Percentiles rank a stretch among this genome's conserved stretches.
Conservation (phyloP, 352 stramenopile species). For the Plasmopara halstedii region DNA sequence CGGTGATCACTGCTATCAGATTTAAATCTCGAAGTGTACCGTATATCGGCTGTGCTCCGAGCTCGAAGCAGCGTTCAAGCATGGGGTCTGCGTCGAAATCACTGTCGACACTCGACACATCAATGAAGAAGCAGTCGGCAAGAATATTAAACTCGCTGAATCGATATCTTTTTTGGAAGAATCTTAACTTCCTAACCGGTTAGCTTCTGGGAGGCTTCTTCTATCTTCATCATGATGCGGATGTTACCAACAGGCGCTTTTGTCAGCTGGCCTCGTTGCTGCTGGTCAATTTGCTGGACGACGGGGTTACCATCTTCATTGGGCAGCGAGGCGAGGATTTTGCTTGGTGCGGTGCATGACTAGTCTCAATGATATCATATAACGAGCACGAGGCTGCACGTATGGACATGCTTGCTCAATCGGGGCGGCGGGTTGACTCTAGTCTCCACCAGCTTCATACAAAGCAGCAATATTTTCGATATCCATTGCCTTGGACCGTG, state of each 20-base stretch:
- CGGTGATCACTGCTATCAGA: not conserved
- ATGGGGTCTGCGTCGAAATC: not conserved
- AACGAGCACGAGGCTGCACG: not conserved
- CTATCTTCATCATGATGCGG: not conserved
- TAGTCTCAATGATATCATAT: not conserved
- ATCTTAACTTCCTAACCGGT: not conserved
- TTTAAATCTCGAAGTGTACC: not conserved
- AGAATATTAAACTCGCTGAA: not conserved
- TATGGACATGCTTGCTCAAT: not conserved
- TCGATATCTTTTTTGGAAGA: not conserved
- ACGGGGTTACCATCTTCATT: not conserved
- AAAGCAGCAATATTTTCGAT: not conserved
- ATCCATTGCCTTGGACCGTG: not conserved
- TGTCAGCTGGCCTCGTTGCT: not conserved
- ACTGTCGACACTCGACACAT: not conserved
- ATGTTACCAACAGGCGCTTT: not conserved
- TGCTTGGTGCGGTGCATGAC: not conserved
- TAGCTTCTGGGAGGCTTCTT: not conserved
- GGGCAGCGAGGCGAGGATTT: not conserved
- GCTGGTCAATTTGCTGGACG: not conserved
- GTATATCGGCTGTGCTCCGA: not conserved
- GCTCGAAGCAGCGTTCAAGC: not conserved
- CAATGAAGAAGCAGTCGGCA: not conserved
- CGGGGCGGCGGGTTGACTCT: not conserved
- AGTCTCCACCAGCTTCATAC: not conserved